Evolutionary conservation across 257 asterid genomes (phyloP).

Genomic region (Anisodus acutangulus): DNA sequence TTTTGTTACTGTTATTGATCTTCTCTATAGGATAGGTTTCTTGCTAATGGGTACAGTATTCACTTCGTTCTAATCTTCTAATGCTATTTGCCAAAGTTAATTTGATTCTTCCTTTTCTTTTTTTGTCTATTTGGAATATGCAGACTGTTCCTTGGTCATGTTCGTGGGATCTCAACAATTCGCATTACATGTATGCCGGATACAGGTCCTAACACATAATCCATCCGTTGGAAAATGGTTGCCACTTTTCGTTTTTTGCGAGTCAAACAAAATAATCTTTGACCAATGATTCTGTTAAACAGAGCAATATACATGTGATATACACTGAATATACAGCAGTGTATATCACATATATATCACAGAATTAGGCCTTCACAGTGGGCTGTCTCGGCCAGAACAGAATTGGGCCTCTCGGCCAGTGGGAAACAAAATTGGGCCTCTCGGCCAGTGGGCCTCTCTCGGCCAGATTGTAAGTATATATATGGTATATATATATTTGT

Average conservation of each 20-base stretch:
- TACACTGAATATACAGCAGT: too few species aligned
- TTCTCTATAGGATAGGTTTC: not conserved
- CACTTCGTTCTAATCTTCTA: not conserved
- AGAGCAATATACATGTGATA: too few species aligned
- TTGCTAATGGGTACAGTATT: not conserved
- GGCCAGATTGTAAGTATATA: too few species aligned
- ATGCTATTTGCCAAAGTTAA: not conserved
- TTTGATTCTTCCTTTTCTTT: not conserved
- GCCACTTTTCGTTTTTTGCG: not conserved
- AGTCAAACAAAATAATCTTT: not conserved
- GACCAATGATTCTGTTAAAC: not conserved
- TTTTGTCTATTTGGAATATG: conserved; percentile 30
- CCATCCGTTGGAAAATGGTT: conserved; percentile 5
- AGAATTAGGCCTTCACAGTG: too few species aligned
- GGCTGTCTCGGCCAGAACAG: too few species aligned
- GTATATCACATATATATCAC: too few species aligned
- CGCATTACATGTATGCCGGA: conserved; percentile 78
- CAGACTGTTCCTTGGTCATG: conserved; percentile 99
- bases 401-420: too few species aligned
- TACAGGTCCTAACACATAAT: conserved; percentile 65
- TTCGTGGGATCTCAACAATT: conserved; percentile 75
- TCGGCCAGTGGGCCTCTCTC: too few species aligned
- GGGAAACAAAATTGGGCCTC: too few species aligned
- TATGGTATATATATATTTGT: too few species aligned
- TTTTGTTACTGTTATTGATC: not conserved